phyloP scores from a whole-genome alignment of 176 grass and related monocot genomes.

The Oryza rufipogon region DNA sequence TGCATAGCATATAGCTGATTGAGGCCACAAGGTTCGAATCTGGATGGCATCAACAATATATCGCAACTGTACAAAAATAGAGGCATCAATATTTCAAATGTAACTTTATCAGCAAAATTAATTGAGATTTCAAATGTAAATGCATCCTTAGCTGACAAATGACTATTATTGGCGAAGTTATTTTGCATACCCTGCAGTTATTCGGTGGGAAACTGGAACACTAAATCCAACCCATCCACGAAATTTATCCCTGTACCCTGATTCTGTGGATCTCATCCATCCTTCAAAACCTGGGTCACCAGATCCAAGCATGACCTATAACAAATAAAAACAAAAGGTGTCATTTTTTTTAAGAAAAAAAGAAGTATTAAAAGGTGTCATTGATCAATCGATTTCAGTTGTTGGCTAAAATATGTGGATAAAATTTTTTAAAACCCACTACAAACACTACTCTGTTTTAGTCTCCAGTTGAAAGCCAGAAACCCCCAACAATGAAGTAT shows the following conservation, averaged over 20 bases:
- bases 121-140: constrained; percentile 30
- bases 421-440: constrained; percentile 14
- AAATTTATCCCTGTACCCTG: constrained; percentile 70
- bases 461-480: constrained; percentile 13
- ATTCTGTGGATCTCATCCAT: constrained; percentile 92
- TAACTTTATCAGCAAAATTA: background rate
- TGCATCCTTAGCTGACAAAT: constrained; percentile 1
- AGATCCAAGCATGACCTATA: constrained; percentile 97
- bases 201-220: constrained; percentile 87
- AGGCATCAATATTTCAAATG: constrained; percentile 22
- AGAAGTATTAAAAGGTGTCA: background rate
- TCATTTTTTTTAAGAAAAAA: background rate
- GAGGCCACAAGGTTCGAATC: constrained; percentile 96
- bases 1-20: constrained; percentile 98
- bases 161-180: background rate
- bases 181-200: constrained; percentile 82
- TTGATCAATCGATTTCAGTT: background rate
- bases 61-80: constrained; percentile 70
- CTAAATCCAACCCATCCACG: constrained; percentile 99
- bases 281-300: constrained; percentile 72
- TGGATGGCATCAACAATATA: constrained; percentile 96
- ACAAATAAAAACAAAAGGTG: constrained; percentile 25
- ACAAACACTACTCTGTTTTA: background rate
- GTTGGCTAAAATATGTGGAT: constrained; percentile 4
- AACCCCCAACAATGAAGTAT: background rate